Evolutionary conservation across 169 alveolate species (phyloP), one percentile per base, ranked within the genome.

Genomic region (Amoebophrya sp.): DNA sequence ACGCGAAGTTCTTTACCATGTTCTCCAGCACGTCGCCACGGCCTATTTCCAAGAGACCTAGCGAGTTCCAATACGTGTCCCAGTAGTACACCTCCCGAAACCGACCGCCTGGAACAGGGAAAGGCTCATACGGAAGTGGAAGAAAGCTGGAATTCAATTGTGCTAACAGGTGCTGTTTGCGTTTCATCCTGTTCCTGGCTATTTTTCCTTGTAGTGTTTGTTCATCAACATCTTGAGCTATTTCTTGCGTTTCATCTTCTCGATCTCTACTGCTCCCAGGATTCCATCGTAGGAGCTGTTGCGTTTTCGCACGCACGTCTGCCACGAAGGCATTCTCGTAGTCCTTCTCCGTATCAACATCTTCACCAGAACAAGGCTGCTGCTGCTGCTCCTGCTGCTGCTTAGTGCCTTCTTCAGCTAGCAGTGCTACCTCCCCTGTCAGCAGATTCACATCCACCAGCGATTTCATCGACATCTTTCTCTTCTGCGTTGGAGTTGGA

Each of bases 41-140:
- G n/a, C n/a, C n/a, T n/a, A n/a, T n/a, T 18, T 6, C 33, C 36
- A 65, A 6, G 2, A 65, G 26, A 1, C 33, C 83, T 1, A 65
- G 83, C 10, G 38, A 65, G 2, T 6, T 65, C 83, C 83, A 65
- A 26, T 65, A 65, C 39, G 83, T 26, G 33, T 65, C 83, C 83
- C 83, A 65, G 83, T 65, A 65, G 83, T 65, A 65, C 83, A 65
- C 83, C 26, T 65, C 83, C 36, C 83, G 83, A 65, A 65, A 65
- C 83, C 83, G 83, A 29, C 83, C 83, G 0, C 83, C 83, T 1
- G 83, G 83, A 6, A 65, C 83, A 29, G 83, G 83, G 33, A 65
- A 65, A 10, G 83, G 83, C 26, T 65, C 83, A 36, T 6, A 65
- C 39, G 83, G 83, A 29, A 65, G 26, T 10, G 83, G 83, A 10